Conservation (phyloP, 768 basidiomycete genomes). For the Amanita rimosa region DNA sequence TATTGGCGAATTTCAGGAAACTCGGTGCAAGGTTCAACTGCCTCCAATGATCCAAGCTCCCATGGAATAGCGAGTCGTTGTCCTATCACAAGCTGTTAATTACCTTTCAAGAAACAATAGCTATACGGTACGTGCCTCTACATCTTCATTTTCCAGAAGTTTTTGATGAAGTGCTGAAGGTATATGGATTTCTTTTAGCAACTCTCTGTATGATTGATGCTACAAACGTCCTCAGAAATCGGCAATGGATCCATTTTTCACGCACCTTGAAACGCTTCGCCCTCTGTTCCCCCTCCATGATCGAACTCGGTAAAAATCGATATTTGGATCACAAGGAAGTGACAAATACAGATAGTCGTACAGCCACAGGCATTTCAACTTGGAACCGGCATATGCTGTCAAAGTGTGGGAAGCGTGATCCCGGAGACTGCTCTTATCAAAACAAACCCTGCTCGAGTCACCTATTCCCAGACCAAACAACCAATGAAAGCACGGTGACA, state of each 20-base stretch:
- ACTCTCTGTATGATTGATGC: slow-evolving; percentile 66
- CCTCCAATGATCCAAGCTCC: slow-evolving; percentile 62
- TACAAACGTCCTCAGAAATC: slow-evolving; percentile 15
- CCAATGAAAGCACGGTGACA: no score
- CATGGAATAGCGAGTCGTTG: slow-evolving; percentile 68
- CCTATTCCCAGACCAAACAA: no score
- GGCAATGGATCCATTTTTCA: not conserved
- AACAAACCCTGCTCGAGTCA: no score
- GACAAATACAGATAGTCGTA: not conserved
- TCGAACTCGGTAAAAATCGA: not conserved
- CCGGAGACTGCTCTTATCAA: no score
- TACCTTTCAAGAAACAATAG: not conserved
- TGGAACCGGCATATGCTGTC: no score
- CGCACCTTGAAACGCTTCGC: slow-evolving; percentile 43
- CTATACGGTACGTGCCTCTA: slow-evolving; percentile 31
- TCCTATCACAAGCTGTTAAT: slow-evolving; percentile 32
- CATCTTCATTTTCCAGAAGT: slow-evolving; percentile 44
- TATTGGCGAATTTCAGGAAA: slow-evolving; percentile 60
- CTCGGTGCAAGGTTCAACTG: slow-evolving; percentile 72
- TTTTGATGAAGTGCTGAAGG: slow-evolving; percentile 49
- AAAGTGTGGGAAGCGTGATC: no score
- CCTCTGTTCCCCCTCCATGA: slow-evolving; percentile 16
- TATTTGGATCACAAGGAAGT: slow-evolving; percentile 1
- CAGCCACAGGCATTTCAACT: no score
- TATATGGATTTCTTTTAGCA: slow-evolving; percentile 59